phyloP scores from a whole-genome alignment of 225 moss, liverwort and hornwort species.

The Physcomitrellopsis africana region DNA sequence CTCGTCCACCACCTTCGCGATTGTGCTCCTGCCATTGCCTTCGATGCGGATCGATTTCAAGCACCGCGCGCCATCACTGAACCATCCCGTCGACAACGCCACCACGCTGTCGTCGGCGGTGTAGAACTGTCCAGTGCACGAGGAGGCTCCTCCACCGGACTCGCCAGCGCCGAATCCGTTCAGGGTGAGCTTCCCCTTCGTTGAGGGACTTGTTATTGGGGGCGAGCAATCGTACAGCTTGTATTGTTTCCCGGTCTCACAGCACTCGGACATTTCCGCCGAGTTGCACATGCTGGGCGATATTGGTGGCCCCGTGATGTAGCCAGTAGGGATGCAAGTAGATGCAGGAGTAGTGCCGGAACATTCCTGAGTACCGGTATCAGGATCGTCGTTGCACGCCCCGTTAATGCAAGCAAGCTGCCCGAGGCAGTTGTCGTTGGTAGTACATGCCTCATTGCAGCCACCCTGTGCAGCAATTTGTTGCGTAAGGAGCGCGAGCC shows the following conservation, averaged over 20 bases:
- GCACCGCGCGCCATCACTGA: background rate
- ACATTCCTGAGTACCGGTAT: no score
- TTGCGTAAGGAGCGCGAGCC: background rate
- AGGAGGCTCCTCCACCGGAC: background rate
- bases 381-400: no score
- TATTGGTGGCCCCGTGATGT: background rate
- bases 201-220: background rate
- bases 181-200: constrained; percentile 13
- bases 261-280: constrained; percentile 7
- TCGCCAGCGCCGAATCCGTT: constrained; percentile 10
- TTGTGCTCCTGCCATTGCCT: constrained; percentile 19
- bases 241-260: background rate
- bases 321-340: constrained; percentile 17
- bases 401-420: no score
- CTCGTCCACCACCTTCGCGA: constrained; percentile 23
- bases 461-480: background rate
- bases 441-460: no score
- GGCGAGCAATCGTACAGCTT: constrained; percentile 19
- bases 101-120: background rate
- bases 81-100: constrained; percentile 38
- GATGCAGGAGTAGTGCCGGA: no score
- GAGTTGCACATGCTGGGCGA: background rate
- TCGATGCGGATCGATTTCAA: constrained; percentile 3
- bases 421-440: no score
- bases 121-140: background rate